Evolutionary conservation across 306 rosid genomes (phyloP).

Genomic region (Quercus aquifolioides): DNA sequence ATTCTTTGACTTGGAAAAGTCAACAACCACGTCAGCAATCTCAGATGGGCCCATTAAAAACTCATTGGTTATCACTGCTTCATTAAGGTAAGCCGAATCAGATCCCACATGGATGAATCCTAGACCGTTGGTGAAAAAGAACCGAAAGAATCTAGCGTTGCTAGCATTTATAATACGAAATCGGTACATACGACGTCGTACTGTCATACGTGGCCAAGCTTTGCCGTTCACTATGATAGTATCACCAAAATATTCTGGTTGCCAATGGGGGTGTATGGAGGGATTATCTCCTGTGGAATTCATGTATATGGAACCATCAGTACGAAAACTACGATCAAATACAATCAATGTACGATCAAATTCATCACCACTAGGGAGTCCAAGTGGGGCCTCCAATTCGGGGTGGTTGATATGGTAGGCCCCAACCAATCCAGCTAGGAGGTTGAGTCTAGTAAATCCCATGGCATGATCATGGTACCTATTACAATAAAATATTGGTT

Average conservation of each 20-base stretch:
- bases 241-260: conserved; percentile 51
- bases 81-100: conserved; percentile 39
- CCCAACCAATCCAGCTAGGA: conserved; percentile 41
- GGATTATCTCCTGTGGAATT: conserved; percentile 44
- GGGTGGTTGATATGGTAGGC: conserved; percentile 38
- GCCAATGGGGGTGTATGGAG: conserved; percentile 56
- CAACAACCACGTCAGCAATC: conserved; percentile 47
- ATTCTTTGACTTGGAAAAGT: conserved; percentile 31
- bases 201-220: conserved; percentile 45
- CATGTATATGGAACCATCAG: conserved; percentile 47
- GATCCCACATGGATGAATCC: conserved; percentile 41
- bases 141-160: conserved; percentile 45
- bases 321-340: conserved; percentile 39
- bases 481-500: no score
- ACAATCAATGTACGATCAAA: conserved; percentile 38
- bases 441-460: conserved; percentile 44
- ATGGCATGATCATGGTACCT: conserved; percentile 50
- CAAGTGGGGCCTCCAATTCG: conserved; percentile 21
- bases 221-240: conserved; percentile 50
- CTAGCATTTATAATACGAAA: conserved; percentile 50
- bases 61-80: conserved; percentile 8
- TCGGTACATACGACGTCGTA: conserved; percentile 47
- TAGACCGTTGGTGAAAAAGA: conserved; percentile 40
- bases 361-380: conserved; percentile 30
- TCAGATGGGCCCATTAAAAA: conserved; percentile 52